phyloP scores from a whole-genome alignment of 1,284 basidiomycete species.

The Cutaneotrichosporon cyanovorans region DNA sequence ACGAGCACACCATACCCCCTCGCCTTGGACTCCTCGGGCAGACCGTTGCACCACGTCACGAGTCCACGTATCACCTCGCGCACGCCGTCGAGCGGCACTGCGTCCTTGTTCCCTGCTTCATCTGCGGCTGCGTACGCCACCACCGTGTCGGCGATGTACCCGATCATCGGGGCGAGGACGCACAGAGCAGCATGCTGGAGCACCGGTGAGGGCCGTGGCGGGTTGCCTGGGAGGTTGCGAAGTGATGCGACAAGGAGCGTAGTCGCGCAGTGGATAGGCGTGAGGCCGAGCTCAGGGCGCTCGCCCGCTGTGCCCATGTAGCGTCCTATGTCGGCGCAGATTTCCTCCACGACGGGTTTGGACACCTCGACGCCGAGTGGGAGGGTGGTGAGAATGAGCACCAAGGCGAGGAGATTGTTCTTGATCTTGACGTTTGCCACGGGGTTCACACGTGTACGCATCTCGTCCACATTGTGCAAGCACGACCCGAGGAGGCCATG shows the following conservation, averaged over 20 bases:
- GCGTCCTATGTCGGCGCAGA: slow-evolving; percentile 74
- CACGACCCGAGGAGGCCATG: slow-evolving; percentile 82
- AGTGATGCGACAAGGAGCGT: slow-evolving; percentile 61
- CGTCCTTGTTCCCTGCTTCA: slow-evolving; percentile 46
- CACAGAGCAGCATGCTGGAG: slow-evolving; percentile 65
- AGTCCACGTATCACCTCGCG: slow-evolving; percentile 78
- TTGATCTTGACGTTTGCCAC: slow-evolving; percentile 78
- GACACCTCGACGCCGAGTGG: slow-evolving; percentile 63
- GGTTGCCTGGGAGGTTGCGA: slow-evolving; percentile 16
- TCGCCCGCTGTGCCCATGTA: slow-evolving; percentile 52
- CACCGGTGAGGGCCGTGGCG: slow-evolving; percentile 43
- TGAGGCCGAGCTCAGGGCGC: slow-evolving; percentile 64
- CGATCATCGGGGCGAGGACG: slow-evolving; percentile 70
- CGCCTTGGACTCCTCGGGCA: slow-evolving; percentile 57
- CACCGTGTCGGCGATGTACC: slow-evolving; percentile 64
- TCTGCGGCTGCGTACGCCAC: slow-evolving; percentile 53
- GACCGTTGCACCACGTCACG: slow-evolving; percentile 55
- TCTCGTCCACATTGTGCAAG: slow-evolving; percentile 78
- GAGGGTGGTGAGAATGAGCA: slow-evolving; percentile 74
- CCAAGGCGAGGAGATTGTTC: slow-evolving; percentile 79
- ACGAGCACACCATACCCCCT: slow-evolving; percentile 67
- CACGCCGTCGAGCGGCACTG: slow-evolving; percentile 48
- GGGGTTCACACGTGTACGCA: slow-evolving; percentile 72
- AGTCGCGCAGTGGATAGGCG: slow-evolving; percentile 79
- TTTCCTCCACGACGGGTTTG: slow-evolving; percentile 70